phyloP scores from a whole-genome alignment of 106 monocot species.

The Apostasia ramifera region DNA sequence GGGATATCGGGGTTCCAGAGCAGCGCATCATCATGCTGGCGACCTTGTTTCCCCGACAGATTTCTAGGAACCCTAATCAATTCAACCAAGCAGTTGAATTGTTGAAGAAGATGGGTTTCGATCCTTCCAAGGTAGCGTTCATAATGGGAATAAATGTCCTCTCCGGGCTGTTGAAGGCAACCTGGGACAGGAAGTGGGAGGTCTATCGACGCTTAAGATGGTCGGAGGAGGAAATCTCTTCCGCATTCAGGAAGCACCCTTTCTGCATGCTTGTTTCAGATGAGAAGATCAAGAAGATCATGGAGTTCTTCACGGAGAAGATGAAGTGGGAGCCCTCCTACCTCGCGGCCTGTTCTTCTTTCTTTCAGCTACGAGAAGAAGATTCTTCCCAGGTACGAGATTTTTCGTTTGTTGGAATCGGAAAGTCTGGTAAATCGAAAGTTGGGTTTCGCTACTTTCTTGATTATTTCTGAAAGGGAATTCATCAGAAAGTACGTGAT shows the following conservation, averaged over 20 bases:
- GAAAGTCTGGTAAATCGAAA: constrained; percentile 9
- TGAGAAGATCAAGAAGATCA: constrained; percentile 12
- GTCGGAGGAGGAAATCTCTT: constrained; percentile 14
- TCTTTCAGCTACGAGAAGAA: constrained; percentile 32
- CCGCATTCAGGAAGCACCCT: constrained; percentile 21
- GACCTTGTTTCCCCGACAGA: background rate
- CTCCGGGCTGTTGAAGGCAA: background rate
- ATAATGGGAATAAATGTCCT: constrained; percentile 6
- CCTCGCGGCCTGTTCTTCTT: constrained; percentile 14
- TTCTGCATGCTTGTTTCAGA: constrained; percentile 2
- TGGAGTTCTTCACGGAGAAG: constrained; percentile 24
- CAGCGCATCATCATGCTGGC: background rate
- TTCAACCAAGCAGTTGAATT: background rate
- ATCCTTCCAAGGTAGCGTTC: constrained; percentile 9
- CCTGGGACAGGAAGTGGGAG: constrained; percentile 13
- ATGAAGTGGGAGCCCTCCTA: constrained; percentile 11
- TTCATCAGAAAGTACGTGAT: constrained; percentile 29
- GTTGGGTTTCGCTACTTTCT: background rate
- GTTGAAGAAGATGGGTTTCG: constrained; percentile 8
- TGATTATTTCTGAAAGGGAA: background rate
- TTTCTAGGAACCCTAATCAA: background rate
- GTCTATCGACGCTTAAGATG: constrained; percentile 24
- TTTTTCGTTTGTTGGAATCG: constrained; percentile 20
- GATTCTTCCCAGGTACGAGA: constrained; percentile 35
- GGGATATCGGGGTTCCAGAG: constrained; percentile 1